Evolutionary conservation across 192 early-diverging fungal genomes (phyloP).

Genomic region (Ambispora gerdemannii): DNA sequence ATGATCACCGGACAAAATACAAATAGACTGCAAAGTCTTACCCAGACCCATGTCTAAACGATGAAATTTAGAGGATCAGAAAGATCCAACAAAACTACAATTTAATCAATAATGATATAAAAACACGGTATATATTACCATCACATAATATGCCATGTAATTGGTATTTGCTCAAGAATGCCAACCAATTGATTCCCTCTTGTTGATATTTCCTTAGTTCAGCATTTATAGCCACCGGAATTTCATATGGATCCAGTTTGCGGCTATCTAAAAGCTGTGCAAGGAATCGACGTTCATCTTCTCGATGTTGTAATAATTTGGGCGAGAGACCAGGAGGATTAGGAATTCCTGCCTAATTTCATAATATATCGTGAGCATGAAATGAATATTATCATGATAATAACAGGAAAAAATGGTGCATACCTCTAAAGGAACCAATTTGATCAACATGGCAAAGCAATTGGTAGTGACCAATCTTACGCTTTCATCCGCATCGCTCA

Average conservation of each 20-base stretch:
- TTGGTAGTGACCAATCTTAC: conserved; percentile 89
- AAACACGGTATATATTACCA: conserved; percentile 52
- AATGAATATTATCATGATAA: neutral
- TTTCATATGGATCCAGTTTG: conserved; percentile 79
- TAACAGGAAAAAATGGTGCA: neutral
- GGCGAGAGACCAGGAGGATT: conserved; percentile 85
- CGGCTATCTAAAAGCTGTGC: conserved; percentile 88
- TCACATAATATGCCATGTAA: conserved; percentile 98
- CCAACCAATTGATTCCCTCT: conserved; percentile 98
- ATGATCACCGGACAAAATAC: conserved; percentile 90
- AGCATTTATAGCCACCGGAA: conserved; percentile 90
- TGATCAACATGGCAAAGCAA: conserved; percentile 93
- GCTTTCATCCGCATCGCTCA: conserved; percentile 91
- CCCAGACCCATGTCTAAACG: conserved; percentile 97
- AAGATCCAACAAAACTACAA: neutral
- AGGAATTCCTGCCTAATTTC: conserved; percentile 69
- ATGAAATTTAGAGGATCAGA: conserved; percentile 5
- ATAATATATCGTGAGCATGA: neutral
- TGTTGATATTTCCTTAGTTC: conserved; percentile 95
- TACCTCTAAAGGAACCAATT: conserved; percentile 89
- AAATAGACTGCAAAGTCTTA: conserved; percentile 96
- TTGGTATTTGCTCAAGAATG: conserved; percentile 94
- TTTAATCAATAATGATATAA: neutral
- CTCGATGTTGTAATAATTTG: conserved; percentile 74
- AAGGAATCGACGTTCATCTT: conserved; percentile 90